Evolutionary conservation across 371 early-diverging fungal genomes (phyloP).

Genomic region (Conidiobolus incongruus): DNA sequence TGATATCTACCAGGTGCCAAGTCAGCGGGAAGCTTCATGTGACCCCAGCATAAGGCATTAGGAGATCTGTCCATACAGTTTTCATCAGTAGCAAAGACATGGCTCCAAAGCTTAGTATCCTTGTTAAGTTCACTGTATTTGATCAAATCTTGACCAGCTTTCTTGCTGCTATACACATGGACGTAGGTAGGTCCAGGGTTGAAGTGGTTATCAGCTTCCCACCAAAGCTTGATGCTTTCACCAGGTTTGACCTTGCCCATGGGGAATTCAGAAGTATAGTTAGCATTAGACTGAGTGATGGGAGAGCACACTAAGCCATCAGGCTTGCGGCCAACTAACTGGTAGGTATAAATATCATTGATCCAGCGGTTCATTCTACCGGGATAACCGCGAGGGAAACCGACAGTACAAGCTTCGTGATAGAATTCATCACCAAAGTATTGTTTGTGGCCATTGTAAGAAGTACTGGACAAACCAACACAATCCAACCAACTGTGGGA

Average conservation of each 20-base stretch:
- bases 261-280: constrained; percentile 12
- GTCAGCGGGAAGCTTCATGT: constrained; percentile 14
- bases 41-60: constrained; percentile 17
- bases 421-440: constrained; percentile 5
- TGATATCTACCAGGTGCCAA: constrained; percentile 15
- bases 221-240: constrained; percentile 16
- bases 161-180: constrained; percentile 13
- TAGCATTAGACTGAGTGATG: constrained; percentile 10
- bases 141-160: constrained; percentile 8
- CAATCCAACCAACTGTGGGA: constrained; percentile 31
- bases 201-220: constrained; percentile 24
- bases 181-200: constrained; percentile 13
- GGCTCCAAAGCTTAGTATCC: constrained; percentile 7
- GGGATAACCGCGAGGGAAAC: constrained; percentile 20
- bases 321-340: constrained; percentile 13
- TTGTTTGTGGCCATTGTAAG: neutral
- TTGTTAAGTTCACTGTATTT: constrained; percentile 12
- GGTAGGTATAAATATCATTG: constrained; percentile 19
- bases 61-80: constrained; percentile 12
- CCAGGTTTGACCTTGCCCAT: constrained; percentile 17
- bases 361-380: constrained; percentile 15
- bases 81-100: constrained; percentile 10
- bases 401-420: constrained; percentile 16
- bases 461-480: constrained; percentile 8
- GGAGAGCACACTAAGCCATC: constrained; percentile 17